These are phyloP conservation scores for Abortiporus biennis DNA, from an alignment of 1,284 basidiomycete species.

Conservation along the genomic window DNA sequence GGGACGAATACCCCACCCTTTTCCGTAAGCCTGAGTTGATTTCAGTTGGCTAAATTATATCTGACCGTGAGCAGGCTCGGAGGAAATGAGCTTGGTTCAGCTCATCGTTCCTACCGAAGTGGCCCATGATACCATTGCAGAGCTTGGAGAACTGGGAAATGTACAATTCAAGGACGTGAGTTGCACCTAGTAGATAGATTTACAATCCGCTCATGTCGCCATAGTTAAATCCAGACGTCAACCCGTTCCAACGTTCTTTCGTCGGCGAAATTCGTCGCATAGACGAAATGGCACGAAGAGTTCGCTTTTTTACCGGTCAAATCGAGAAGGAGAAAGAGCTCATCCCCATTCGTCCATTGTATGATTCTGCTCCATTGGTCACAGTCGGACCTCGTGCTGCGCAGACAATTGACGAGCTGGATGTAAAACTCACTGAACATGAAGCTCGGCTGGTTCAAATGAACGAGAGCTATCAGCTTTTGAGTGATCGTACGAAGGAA, in stretches of 20 bases:
- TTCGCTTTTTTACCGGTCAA: slow-evolving; percentile 86
- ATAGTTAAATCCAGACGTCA: slow-evolving; percentile 90
- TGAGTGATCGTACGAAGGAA: slow-evolving; percentile 85
- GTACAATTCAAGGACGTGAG: slow-evolving; percentile 97
- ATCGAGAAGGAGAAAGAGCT: slow-evolving; percentile 83
- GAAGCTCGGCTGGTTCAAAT: slow-evolving; percentile 86
- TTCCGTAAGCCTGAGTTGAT: slow-evolving; percentile 58
- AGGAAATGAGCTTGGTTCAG: slow-evolving; percentile 97
- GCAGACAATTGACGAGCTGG: slow-evolving; percentile 92
- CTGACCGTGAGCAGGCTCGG: slow-evolving; percentile 60
- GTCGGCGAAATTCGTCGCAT: slow-evolving; percentile 92
- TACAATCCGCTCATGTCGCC: slow-evolving; percentile 8
- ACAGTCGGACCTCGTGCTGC: slow-evolving; percentile 88
- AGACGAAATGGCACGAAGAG: slow-evolving; percentile 93
- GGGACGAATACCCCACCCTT: slow-evolving; percentile 76
- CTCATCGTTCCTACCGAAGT: slow-evolving; percentile 98
- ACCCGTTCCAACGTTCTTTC: slow-evolving; percentile 98
- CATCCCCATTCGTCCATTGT: slow-evolving; percentile 76
- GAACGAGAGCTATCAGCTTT: slow-evolving; percentile 90
- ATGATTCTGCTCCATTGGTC: slow-evolving; percentile 77
- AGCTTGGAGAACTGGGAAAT: slow-evolving; percentile 92
- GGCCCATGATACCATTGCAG: slow-evolving; percentile 92
- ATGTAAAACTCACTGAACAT: slow-evolving; percentile 83
- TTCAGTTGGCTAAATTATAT: slow-evolving; percentile 1
- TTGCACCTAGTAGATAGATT: slow-evolving; percentile 1